These are phyloP conservation scores for Yamadazyma trypodendri DNA, from an alignment of 1,139 yeast species.

Conservation along the genomic window DNA sequence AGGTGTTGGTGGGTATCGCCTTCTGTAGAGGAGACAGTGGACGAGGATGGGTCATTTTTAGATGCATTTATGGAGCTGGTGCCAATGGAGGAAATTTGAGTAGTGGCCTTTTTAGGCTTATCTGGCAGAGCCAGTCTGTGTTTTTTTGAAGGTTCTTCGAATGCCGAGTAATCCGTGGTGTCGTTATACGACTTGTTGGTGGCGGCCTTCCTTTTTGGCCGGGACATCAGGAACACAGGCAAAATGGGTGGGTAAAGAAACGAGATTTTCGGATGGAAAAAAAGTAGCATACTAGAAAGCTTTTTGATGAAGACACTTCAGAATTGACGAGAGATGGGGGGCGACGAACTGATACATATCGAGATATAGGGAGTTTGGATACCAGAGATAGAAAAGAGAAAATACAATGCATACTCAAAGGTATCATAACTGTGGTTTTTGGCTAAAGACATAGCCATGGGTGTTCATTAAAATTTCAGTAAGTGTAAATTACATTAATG, in stretches of 20 bases:
- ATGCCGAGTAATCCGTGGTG: slow-evolving; percentile 31
- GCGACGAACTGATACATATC: no score
- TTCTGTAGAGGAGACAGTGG: background rate
- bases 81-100: background rate
- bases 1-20: slow-evolving; percentile 19
- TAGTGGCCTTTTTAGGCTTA: background rate
- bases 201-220: slow-evolving; percentile 49
- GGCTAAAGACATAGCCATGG: no score
- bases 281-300: no score
- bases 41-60: background rate
- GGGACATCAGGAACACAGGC: no score
- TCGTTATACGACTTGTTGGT: slow-evolving; percentile 44
- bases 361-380: no score
- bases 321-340: no score
- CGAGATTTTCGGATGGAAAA: background rate
- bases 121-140: slow-evolving; percentile 3
- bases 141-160: slow-evolving; percentile 21
- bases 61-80: background rate
- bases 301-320: no score
- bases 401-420: no score
- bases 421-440: no score
- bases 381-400: no score
- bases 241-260: background rate
- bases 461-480: no score
- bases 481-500: no score